Conservation (phyloP, 768 basidiomycete genomes). For the Trametes meyenii region DNA sequence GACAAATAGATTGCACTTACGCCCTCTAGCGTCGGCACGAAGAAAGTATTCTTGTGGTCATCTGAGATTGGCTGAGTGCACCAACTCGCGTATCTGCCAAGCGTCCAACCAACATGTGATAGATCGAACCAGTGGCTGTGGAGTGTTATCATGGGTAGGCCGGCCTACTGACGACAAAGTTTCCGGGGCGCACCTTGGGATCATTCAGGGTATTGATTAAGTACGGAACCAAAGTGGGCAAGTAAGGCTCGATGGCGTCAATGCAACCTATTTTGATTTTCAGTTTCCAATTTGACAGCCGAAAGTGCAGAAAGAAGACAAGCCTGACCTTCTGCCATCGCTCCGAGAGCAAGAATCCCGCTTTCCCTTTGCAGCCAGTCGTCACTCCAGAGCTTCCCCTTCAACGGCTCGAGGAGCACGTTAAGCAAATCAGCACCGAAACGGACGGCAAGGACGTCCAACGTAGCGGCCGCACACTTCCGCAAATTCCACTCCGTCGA, state of each 20-base stretch:
- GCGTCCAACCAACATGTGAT: slow-evolving; percentile 99
- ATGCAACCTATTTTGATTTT: slow-evolving; percentile 74
- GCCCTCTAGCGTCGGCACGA: slow-evolving; percentile 98
- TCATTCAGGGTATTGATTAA: slow-evolving; percentile 89
- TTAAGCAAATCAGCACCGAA: slow-evolving; percentile 90
- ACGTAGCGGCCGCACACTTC: slow-evolving; percentile 96
- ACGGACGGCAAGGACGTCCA: slow-evolving; percentile 96
- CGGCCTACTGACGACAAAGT: no score
- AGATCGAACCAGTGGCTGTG: slow-evolving; percentile 91
- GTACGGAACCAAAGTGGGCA: slow-evolving; percentile 92
- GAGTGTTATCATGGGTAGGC: slow-evolving; percentile 6
- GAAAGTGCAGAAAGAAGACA: slow-evolving; percentile 8
- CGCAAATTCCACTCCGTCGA: slow-evolving; percentile 98
- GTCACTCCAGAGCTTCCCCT: slow-evolving; percentile 88
- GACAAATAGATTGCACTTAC: slow-evolving; percentile 51
- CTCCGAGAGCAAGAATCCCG: slow-evolving; percentile 93
- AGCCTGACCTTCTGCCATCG: slow-evolving; percentile 91
- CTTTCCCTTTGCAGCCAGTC: slow-evolving; percentile 97
- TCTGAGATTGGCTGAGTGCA: slow-evolving; percentile 83
- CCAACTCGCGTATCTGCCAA: slow-evolving; percentile 99
- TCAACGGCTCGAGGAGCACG: slow-evolving; percentile 85
- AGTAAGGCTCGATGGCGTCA: slow-evolving; percentile 91
- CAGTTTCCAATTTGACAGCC: slow-evolving; percentile 4
- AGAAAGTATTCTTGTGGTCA: slow-evolving; percentile 88
- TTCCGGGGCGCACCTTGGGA: slow-evolving; percentile 65